phyloP scores from a whole-genome alignment of 202 grass and related monocot genomes.

The Setaria viridis region DNA sequence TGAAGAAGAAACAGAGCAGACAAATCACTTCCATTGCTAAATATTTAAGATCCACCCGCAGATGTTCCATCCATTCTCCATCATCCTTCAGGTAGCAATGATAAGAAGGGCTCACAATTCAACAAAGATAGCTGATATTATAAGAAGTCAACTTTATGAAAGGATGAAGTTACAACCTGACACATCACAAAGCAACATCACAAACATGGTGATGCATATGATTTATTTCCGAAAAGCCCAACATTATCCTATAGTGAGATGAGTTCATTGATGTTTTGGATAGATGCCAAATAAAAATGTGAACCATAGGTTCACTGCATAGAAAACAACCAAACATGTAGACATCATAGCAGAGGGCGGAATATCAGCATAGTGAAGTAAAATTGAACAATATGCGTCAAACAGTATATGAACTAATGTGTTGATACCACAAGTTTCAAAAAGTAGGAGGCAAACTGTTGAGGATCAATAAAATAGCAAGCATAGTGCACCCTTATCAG shows the following conservation, averaged over 20 bases:
- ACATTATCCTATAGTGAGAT: neutral
- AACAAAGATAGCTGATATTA: constrained; percentile 9
- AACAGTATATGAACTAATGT: neutral
- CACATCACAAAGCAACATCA: constrained; percentile 15
- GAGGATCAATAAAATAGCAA: constrained; percentile 1
- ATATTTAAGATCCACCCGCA: constrained; percentile 24
- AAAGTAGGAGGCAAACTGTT: constrained; percentile 12
- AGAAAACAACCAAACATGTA: constrained; percentile 13
- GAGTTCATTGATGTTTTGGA: neutral
- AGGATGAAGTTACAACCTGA: constrained; percentile 16
- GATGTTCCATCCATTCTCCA: constrained; percentile 36
- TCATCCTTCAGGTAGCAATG: constrained; percentile 36
- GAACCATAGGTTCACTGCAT: constrained; percentile 19
- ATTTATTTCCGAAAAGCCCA: neutral
- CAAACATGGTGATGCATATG: constrained; percentile 30
- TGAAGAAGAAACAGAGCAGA: constrained; percentile 30
- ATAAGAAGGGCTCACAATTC: constrained; percentile 35
- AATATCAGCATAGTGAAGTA: constrained; percentile 3
- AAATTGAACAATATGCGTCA: constrained; percentile 19
- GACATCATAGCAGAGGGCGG: neutral
- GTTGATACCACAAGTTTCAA: neutral
- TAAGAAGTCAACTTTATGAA: constrained; percentile 32
- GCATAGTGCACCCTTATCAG: neutral
- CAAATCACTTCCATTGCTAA: constrained; percentile 29
- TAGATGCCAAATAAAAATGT: constrained; percentile 27